phyloP scores from a whole-genome alignment of 164 flowering plant species.

The Akebia trifoliata region DNA sequence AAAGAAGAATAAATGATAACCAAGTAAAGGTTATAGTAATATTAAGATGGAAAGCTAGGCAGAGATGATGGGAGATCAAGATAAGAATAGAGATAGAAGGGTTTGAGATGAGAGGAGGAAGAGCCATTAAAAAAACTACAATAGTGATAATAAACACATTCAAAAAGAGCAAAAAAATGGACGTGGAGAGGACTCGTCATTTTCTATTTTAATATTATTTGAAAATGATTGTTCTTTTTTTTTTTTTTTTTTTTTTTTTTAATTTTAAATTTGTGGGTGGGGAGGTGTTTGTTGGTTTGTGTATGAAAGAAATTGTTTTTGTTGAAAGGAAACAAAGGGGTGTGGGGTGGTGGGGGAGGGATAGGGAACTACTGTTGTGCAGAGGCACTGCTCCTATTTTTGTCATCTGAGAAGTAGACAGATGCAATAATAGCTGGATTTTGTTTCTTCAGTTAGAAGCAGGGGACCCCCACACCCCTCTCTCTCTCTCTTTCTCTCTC shows the following conservation, averaged over 20 bases:
- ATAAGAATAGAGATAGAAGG: constrained; percentile 17
- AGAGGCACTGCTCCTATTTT: constrained; percentile 38
- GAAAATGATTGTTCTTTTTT: background rate
- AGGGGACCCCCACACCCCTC: constrained; percentile 33
- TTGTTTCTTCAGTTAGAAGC: constrained; percentile 50
- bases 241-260: background rate
- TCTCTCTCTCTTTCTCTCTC: constrained; percentile 12
- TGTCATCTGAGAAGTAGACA: constrained; percentile 67
- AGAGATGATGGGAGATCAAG: constrained; percentile 4
- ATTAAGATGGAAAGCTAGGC: constrained; percentile 2
- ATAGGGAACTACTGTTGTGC: constrained; percentile 26
- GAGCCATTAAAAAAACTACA: background rate
- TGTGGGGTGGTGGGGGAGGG: constrained; percentile 10
- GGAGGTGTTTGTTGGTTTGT: constrained; percentile 8
- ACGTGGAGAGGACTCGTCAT: constrained; percentile 6
- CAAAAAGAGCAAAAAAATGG: background rate
- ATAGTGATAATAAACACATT: background rate
- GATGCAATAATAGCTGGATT: constrained; percentile 48
- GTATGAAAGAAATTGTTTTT: background rate
- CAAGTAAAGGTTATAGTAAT: constrained; percentile 5
- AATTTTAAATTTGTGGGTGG: background rate
- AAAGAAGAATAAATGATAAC: constrained; percentile 1
- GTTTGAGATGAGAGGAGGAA: constrained; percentile 8
- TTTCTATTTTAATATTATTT: background rate
- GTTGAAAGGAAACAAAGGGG: background rate